A percentile compares a stretch with the other conserved stretches of the same genome.
Evolutionary conservation across 345 rosid species (phyloP).

Genomic region (Gynandropsis gynandra): DNA sequence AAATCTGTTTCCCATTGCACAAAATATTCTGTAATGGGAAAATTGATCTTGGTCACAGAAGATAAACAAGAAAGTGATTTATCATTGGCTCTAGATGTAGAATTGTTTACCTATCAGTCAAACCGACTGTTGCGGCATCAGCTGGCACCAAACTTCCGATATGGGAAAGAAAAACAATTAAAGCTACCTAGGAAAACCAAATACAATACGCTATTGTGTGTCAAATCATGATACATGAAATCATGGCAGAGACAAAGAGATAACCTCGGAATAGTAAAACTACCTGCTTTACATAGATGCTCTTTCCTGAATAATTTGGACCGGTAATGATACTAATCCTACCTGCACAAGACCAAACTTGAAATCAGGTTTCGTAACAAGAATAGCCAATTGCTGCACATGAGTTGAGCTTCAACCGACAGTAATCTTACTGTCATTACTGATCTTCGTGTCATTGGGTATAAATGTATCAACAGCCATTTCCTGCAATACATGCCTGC

Average conservation of each 20-base stretch:
- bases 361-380: constrained; percentile 15
- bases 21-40: constrained; percentile 64
- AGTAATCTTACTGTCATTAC: constrained; percentile 45
- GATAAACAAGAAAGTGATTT: not conserved
- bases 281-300: constrained; percentile 94
- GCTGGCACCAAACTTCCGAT: constrained; percentile 99
- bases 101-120: constrained; percentile 72
- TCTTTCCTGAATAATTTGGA: constrained; percentile 96
- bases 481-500: constrained; percentile 97
- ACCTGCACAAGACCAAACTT: constrained; percentile 42
- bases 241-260: constrained; percentile 6
- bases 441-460: constrained; percentile 76
- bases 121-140: constrained; percentile 84
- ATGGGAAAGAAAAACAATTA: constrained; percentile 91
- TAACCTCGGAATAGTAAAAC: constrained; percentile 11
- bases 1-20: constrained; percentile 88
- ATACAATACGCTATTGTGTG: constrained; percentile 6
- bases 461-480: constrained; percentile 94
- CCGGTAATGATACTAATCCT: constrained; percentile 83
- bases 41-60: constrained; percentile 20
- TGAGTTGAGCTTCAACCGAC: constrained; percentile 9
- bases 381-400: constrained; percentile 4
- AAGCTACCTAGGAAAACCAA: constrained; percentile 62
- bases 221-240: not conserved
- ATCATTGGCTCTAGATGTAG: constrained; percentile 20